Evolutionary conservation across 2,329 filamentous ascomycete species (phyloP), one percentile per base, ranked within the genome.

Genomic region (Cordyceps javanica): DNA sequence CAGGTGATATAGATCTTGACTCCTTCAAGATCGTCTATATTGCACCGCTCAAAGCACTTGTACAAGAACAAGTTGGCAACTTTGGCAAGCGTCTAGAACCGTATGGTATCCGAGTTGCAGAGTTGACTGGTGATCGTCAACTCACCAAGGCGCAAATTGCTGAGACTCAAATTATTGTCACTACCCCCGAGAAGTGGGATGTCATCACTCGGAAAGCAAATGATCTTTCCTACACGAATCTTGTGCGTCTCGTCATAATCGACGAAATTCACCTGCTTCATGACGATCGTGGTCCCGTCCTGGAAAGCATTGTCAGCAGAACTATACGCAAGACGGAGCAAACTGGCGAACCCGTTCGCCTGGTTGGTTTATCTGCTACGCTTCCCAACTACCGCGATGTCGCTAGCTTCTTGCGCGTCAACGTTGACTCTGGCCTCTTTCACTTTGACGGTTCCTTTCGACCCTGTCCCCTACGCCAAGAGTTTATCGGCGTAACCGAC

Each of bases 1-100:
- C 91, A 1, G 94, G 94, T n/a, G 89, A 95, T 60, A 94, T 99
- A 62, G 91, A 96, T 71, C 78, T 99, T 9, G 94, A 99, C 67
- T 86, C 92, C 44, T 99, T 99, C 79, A 99, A 99, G 76, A 97
- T 99, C 65, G 88, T 99, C 42, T 99, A 96, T 70, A 97, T 99
- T 67, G 94, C 94, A 30, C 94, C 94, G 0, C 73, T 99, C 59
- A 99, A 99, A 71, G 94, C 94, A 48, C 75, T 99, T 62, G 94
- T 99, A 3, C 92, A 97, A 71, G 94, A 99, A 70, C 94, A 99
- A 74, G 94, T 99, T 55, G 94, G 94, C 56, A 99, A 97, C 72
- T 95, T 99, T 71, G 92, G 94, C 63, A 91, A 91, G 69, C 85
- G 95, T 59, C 79, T 99, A 10, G 90, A 93, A 69, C 85, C 90